Conservation (phyloP, 306 rosid genomes). For the Castanopsis chinensis region DNA sequence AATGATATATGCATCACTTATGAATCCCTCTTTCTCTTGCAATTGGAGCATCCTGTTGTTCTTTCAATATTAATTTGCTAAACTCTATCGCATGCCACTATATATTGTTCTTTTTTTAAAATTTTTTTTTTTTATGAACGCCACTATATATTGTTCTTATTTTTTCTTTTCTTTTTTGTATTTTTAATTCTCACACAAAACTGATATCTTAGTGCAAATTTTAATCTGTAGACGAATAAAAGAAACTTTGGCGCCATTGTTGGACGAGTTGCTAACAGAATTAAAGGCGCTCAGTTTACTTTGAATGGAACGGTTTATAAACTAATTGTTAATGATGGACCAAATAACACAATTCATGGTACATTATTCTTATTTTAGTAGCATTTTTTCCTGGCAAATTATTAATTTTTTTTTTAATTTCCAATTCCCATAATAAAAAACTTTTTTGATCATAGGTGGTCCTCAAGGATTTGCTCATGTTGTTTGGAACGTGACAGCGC, state of each 20-base stretch:
- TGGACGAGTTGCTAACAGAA: conserved; percentile 87
- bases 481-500: conserved; percentile 60
- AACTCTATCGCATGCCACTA: neutral
- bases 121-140: neutral
- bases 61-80: neutral
- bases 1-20: neutral
- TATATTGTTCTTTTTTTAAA: neutral
- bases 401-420: neutral
- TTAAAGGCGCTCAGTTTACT: conserved; percentile 74
- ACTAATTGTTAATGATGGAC: conserved; percentile 61
- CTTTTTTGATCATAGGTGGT: conserved; percentile 47
- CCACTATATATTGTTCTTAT: neutral
- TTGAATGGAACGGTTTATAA: conserved; percentile 58
- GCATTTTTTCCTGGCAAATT: neutral
- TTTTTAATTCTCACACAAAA: neutral
- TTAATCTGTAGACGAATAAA: conserved; percentile 55
- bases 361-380: neutral
- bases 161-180: neutral
- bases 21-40: neutral
- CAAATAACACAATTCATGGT: conserved; percentile 81
- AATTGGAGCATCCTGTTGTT: neutral
- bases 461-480: conserved; percentile 73
- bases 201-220: neutral
- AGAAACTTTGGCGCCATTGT: conserved; percentile 68
- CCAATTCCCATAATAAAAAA: neutral